Evolutionary conservation across 805 yeast species (phyloP), one percentile per base, ranked within the genome.

Genomic region (Wickerhamomyces sydowiorum): DNA sequence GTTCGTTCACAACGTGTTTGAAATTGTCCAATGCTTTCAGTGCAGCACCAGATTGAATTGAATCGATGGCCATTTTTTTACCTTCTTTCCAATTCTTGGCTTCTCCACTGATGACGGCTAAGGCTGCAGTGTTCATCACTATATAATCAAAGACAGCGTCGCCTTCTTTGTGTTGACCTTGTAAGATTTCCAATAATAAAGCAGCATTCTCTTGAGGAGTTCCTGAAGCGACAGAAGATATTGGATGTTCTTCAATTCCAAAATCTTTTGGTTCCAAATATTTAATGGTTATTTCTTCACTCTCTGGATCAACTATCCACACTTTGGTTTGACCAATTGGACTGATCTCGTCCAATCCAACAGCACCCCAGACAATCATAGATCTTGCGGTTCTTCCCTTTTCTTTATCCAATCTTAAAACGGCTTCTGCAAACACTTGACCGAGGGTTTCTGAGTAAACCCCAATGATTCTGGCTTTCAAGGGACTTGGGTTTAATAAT

Each of bases 321-420:
- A 82, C 78, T 43, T 77, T 76, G 3, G 96, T 83, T 41, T 68
- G 63, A 0, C 97, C 98, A 24, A 82, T 77, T 2, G 97, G 96
- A 2, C 96, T 83, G 28, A 93, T 85, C 65, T 93, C 99, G 59
- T 93, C 99, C 24, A 93, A 68, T 0, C 96, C 96, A 38, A 86
- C 78, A 40, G 81, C 81, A 12, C 99, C 99, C 79, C 86, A 91
- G 17, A 93, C 99, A 18, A 93, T 85, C 78, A 90, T 76, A 1
- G 95, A 86, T 40, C 59, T 67, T 1, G 66, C 59, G 36, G 66
- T 62, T 46, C 69, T 67, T 8, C 69, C 67, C 19, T 67, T 66
- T 28, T 66, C 62, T 37, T 60, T 58, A 46, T 86, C 86, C 45
- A 93, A 67, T 42, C 71, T 65, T 8, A 79, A 68, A 1, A 89